Conservation (phyloP, 2,329 filamentous ascomycete species). For the Xylaria digitata region DNA sequence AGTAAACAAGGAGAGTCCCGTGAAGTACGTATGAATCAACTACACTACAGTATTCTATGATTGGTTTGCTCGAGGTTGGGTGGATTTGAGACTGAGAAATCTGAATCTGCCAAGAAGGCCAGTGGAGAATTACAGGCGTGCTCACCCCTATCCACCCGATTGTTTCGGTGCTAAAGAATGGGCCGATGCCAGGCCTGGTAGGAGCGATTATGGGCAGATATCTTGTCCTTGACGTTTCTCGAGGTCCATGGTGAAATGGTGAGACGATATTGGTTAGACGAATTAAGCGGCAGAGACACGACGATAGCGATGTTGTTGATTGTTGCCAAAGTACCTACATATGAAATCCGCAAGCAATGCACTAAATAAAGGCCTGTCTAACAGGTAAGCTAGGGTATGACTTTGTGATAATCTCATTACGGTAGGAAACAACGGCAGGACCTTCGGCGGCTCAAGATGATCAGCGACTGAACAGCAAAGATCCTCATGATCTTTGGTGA, state of each 20-base stretch:
- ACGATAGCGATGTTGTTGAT: background rate
- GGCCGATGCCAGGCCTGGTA: conserved; percentile 8
- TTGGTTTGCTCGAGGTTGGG: background rate
- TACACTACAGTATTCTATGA: background rate
- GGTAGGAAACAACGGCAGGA: background rate
- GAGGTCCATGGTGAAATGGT: conserved; percentile 20
- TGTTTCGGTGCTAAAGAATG: conserved; percentile 14
- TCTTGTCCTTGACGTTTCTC: background rate
- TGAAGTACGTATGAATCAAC: no score
- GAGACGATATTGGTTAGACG: conserved; percentile 19
- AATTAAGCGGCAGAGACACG: background rate
- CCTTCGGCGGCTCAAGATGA: conserved; percentile 6
- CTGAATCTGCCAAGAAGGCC: conserved; percentile 25
- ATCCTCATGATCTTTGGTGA: conserved; percentile 35
- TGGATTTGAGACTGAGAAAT: conserved; percentile 16
- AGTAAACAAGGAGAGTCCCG: conserved; percentile 2
- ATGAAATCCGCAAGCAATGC: background rate
- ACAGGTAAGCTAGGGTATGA: background rate
- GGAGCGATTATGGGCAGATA: conserved; percentile 19
- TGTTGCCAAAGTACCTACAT: background rate
- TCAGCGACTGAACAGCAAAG: conserved; percentile 11
- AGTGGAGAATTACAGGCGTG: conserved; percentile 21
- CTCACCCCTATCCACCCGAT: conserved; percentile 11
- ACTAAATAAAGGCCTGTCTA: background rate
- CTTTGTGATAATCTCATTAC: background rate